Conservation (phyloP, 148 eudicot species). For the Euryodendron excelsum region DNA sequence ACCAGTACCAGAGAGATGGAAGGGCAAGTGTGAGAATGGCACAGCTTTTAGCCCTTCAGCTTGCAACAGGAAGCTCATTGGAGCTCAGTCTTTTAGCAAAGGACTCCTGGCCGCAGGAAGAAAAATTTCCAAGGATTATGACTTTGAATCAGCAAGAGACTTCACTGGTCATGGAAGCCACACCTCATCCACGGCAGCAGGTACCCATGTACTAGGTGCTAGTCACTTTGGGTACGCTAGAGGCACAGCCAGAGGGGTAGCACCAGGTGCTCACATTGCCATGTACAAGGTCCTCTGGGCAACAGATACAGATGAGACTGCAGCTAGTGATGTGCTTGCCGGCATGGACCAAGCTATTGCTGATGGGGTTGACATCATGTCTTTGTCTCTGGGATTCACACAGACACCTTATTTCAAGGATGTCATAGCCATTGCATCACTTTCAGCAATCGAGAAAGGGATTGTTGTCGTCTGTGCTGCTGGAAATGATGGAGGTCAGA, state of each 20-base stretch:
- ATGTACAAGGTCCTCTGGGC: slow-evolving; percentile 20
- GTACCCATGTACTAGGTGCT: slow-evolving; percentile 1
- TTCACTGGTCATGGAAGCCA: slow-evolving; percentile 17
- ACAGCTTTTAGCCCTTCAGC: slow-evolving; percentile 4
- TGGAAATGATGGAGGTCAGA: slow-evolving; percentile 11
- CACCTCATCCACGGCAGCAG: slow-evolving; percentile 23
- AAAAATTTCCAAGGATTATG: background rate
- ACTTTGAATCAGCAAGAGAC: slow-evolving; percentile 7
- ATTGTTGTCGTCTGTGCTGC: slow-evolving; percentile 15
- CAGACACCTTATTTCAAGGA: background rate
- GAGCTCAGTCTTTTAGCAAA: slow-evolving; percentile 27
- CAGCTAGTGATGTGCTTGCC: slow-evolving; percentile 11
- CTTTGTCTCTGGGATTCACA: slow-evolving; percentile 4
- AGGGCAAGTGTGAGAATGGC: slow-evolving; percentile 16
- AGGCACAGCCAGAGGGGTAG: slow-evolving; percentile 12
- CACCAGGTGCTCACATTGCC: slow-evolving; percentile 14
- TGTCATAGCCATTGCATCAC: slow-evolving; percentile 9
- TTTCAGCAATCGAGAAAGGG: slow-evolving; percentile 19
- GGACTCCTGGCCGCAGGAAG: background rate
- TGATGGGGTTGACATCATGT: slow-evolving; percentile 19
- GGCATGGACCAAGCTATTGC: slow-evolving; percentile 21
- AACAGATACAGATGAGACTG: background rate
- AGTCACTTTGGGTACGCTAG: background rate
- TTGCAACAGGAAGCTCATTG: slow-evolving; percentile 35
- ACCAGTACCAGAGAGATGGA: slow-evolving; percentile 18